Conservation (phyloP, 352 stramenopile species). For the Aphanomyces astaci region DNA sequence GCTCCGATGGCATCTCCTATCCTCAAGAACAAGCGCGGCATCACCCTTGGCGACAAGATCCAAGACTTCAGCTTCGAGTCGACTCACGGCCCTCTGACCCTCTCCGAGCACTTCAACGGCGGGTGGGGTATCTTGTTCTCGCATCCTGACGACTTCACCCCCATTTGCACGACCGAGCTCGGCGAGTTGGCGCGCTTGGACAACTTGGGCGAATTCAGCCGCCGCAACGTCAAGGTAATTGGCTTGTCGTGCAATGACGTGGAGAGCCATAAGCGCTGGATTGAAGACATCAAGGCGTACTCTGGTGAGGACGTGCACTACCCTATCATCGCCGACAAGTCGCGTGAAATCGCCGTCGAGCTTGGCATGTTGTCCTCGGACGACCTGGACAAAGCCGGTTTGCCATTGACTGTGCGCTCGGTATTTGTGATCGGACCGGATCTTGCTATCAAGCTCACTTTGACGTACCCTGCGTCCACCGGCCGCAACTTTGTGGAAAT, state of each 20-base stretch:
- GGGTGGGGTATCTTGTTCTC: slow-evolving; percentile 70
- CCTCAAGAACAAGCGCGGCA: slow-evolving; percentile 33
- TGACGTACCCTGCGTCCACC: slow-evolving; percentile 89
- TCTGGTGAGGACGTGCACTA: slow-evolving; percentile 70
- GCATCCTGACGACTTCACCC: slow-evolving; percentile 88
- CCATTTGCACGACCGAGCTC: slow-evolving; percentile 91
- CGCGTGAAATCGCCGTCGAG: slow-evolving; percentile 61
- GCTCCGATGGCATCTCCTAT: neutral
- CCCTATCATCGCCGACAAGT: slow-evolving; percentile 87
- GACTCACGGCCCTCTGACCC: slow-evolving; percentile 41
- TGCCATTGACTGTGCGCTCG: slow-evolving; percentile 86
- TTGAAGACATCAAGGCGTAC: slow-evolving; percentile 75
- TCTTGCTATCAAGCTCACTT: slow-evolving; percentile 80
- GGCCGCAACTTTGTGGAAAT: slow-evolving; percentile 92
- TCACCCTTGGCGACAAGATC: slow-evolving; percentile 49
- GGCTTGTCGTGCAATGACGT: slow-evolving; percentile 72
- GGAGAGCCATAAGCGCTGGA: slow-evolving; percentile 65
- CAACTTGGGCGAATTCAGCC: slow-evolving; percentile 64
- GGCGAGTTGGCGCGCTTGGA: slow-evolving; percentile 77
- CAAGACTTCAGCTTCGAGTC: slow-evolving; percentile 52
- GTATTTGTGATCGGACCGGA: slow-evolving; percentile 89
- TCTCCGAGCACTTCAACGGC: slow-evolving; percentile 59
- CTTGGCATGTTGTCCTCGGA: slow-evolving; percentile 86
- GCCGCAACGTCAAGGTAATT: slow-evolving; percentile 73
- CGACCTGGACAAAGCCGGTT: slow-evolving; percentile 56